A percentile compares a stretch with the other conserved stretches of the same genome.
Evolutionary conservation across 2,329 filamentous ascomycete genomes (phyloP).

Genomic region (Talaromyces pinophilus): DNA sequence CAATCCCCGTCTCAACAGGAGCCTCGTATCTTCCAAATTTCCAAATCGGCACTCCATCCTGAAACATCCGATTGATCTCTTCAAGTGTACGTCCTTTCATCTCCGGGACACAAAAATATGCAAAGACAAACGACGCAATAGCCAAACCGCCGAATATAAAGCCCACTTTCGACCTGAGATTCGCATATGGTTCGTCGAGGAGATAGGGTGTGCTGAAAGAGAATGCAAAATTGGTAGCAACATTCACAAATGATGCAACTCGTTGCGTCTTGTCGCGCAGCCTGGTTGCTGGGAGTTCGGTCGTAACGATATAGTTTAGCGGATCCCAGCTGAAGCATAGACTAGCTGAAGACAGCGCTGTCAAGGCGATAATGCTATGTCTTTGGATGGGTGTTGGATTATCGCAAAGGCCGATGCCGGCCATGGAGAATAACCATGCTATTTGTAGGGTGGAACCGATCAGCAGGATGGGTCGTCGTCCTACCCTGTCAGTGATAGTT

Average conservation of each 20-base stretch:
- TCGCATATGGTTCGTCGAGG: constrained; percentile 38
- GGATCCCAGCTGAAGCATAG: constrained; percentile 38
- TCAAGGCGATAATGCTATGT: constrained; percentile 37
- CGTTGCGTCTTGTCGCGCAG: constrained; percentile 36
- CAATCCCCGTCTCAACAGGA: neutral
- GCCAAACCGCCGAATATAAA: constrained; percentile 40
- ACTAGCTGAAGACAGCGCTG: constrained; percentile 37
- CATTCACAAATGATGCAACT: constrained; percentile 34
- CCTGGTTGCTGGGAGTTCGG: constrained; percentile 36
- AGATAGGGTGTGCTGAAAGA: constrained; percentile 45
- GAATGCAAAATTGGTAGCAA: constrained; percentile 35
- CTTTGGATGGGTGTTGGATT: constrained; percentile 26
- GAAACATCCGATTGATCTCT: constrained; percentile 36
- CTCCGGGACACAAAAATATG: constrained; percentile 35
- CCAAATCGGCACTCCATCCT: constrained; percentile 25
- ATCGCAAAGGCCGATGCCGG: constrained; percentile 35
- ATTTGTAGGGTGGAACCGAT: constrained; percentile 34
- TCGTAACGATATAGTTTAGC: constrained; percentile 39
- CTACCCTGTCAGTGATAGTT: constrained; percentile 22
- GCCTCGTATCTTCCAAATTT: constrained; percentile 26
- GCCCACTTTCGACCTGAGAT: constrained; percentile 40
- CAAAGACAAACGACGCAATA: constrained; percentile 26
- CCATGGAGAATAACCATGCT: constrained; percentile 39
- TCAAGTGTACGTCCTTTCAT: constrained; percentile 37
- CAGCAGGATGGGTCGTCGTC: constrained; percentile 28